phyloP scores from a whole-genome alignment of 495 filamentous ascomycete genomes.

The Penicillium cinerascens region DNA sequence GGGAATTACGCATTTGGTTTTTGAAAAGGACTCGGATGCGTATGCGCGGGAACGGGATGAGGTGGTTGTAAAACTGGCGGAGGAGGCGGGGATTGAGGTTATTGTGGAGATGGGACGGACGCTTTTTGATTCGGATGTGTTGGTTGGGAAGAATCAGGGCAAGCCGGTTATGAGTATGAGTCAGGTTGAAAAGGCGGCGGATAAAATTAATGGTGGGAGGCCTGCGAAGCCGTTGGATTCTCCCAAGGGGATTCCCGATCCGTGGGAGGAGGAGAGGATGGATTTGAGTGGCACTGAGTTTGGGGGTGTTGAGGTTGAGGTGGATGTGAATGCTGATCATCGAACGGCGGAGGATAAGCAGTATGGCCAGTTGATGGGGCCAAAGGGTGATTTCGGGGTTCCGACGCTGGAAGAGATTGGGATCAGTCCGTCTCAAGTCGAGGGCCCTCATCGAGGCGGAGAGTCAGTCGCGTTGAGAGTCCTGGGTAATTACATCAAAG shows the following conservation, averaged over 20 bases:
- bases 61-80: conserved; percentile 49
- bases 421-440: conserved; percentile 45
- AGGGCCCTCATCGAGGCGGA: conserved; percentile 59
- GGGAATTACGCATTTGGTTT: conserved; percentile 67
- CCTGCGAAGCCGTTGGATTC: conserved; percentile 53
- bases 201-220: conserved; percentile 43
- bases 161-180: conserved; percentile 68
- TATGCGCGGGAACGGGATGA: conserved; percentile 61
- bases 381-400: conserved; percentile 57
- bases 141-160: conserved; percentile 58
- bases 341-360: conserved; percentile 45
- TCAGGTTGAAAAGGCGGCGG: conserved; percentile 52
- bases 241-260: conserved; percentile 55
- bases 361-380: conserved; percentile 57
- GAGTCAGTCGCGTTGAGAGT: conserved; percentile 54
- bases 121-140: conserved; percentile 62
- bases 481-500: conserved; percentile 47
- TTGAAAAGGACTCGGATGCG: conserved; percentile 70
- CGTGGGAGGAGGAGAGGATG: conserved; percentile 46
- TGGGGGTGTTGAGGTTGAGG: conserved; percentile 33
- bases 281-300: conserved; percentile 50
- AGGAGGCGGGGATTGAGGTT: conserved; percentile 61
- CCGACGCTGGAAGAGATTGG: conserved; percentile 62
- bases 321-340: conserved; percentile 54
- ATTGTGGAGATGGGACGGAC: conserved; percentile 57